Evolutionary conservation across 2,329 filamentous ascomycete species (phyloP), one percentile per base, ranked within the genome.

Genomic region (Calonectria pauciramosa): DNA sequence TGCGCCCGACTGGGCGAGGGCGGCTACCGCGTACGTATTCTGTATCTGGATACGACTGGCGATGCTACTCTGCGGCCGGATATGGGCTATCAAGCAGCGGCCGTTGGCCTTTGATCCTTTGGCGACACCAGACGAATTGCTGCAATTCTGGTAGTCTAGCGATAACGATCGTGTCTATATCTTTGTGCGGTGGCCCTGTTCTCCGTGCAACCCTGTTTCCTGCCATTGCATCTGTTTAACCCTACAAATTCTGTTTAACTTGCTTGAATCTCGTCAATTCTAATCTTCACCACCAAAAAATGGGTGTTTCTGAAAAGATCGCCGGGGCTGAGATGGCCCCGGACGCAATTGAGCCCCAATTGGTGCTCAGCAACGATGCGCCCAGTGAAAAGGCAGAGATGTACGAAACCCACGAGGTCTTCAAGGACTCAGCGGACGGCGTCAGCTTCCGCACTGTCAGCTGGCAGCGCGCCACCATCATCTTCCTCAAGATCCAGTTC

Each of bases 381-480:
- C 64, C 70, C 54, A 72, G 70, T 54, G 51, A 68, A 30, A 72
- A 72, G 65, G 70, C 54, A 18, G 64, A 56, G 11, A 63, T 72
- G 70, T 68, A 68, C 60, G 74, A 74, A 23, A 52, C 75, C 9
- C 76, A 76, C 38, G 81, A 82, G n/a, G 80, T 83, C 49, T 83
- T 83, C 71, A 72, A 75, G 44, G 66, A 77, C 23, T 78, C 77
- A 13, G 70, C 73, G 0, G 81, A 82, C 47, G 82, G 80, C 13
- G 80, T 83, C 30, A 75, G 82, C 11, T 83, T 82, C 44, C 78
- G 82, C 1, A 82, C 79, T 1, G 80, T 83, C 32, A 85, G 84
- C 59, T 87, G 86, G 86, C 82, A 85, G 70, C 78, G 84, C 64
- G 85, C 85, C 18, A 83, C 83, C 18, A 79, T 87, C 44, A 84